Evolutionary conservation across 441 rosid species (phyloP).

Genomic region (Biscutella laevigata): DNA sequence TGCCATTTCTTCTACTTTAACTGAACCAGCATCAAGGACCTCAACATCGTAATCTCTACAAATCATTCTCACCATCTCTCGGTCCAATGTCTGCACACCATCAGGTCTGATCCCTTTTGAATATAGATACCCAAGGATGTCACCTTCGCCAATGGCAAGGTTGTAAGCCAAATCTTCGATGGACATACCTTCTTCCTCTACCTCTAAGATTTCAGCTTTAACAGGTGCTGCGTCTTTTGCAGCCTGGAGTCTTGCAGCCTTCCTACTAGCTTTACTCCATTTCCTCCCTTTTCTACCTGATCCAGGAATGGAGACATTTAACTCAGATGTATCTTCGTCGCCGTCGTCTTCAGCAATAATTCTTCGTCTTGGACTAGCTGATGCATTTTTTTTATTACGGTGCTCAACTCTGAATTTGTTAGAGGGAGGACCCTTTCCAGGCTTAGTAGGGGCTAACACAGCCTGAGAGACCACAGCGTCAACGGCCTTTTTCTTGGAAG

Average conservation of each 20-base stretch:
- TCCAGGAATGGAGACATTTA: constrained; percentile 43
- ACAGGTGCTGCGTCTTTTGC: constrained; percentile 94
- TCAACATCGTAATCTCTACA: constrained; percentile 83
- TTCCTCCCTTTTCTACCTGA: constrained; percentile 83
- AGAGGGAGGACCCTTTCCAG: constrained; percentile 61
- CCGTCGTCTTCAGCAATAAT: constrained; percentile 39
- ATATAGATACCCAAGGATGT: constrained; percentile 73
- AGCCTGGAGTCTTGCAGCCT: constrained; percentile 86
- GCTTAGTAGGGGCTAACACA: constrained; percentile 69
- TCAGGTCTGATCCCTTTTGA: constrained; percentile 93
- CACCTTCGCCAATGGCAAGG: constrained; percentile 76
- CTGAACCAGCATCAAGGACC: constrained; percentile 67
- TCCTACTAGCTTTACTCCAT: constrained; percentile 95
- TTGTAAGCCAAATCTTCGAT: constrained; percentile 81
- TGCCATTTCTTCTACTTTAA: constrained; percentile 84
- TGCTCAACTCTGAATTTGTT: constrained; percentile 68
- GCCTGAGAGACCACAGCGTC: constrained; percentile 69
- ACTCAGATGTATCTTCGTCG: constrained; percentile 68
- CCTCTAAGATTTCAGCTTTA: constrained; percentile 87
- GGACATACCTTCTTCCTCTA: constrained; percentile 78
- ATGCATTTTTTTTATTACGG: constrained; percentile 47
- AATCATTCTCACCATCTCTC: constrained; percentile 91
- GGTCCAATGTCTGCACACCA: constrained; percentile 88
- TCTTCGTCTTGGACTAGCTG: constrained; percentile 60
- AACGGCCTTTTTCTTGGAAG: constrained; percentile 52